Conservation (phyloP, 306 rosid species). For the Hippophae tibetana region DNA sequence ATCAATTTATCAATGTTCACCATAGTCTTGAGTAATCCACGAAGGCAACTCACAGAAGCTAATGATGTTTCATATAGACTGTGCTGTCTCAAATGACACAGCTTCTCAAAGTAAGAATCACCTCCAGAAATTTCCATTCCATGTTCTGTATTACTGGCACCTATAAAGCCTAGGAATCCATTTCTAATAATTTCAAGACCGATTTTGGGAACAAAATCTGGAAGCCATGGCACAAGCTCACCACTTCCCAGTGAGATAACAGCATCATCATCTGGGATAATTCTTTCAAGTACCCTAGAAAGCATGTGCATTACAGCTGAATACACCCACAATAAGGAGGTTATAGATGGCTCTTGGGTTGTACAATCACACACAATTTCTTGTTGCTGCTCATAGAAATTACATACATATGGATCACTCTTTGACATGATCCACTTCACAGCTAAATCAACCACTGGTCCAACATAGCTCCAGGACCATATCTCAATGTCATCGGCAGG, state of each 20-base stretch:
- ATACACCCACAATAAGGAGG: slow-evolving; percentile 70
- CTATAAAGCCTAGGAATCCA: slow-evolving; percentile 40
- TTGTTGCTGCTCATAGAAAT: slow-evolving; percentile 35
- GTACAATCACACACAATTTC: slow-evolving; percentile 21
- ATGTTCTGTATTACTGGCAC: slow-evolving; percentile 22
- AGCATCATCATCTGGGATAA: slow-evolving; percentile 49
- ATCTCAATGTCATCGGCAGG: slow-evolving; percentile 40
- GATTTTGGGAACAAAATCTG: slow-evolving; percentile 77
- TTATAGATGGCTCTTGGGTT: slow-evolving; percentile 23
- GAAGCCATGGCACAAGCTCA: slow-evolving; percentile 73
- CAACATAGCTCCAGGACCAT: slow-evolving; percentile 90
- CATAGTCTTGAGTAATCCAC: slow-evolving; percentile 43
- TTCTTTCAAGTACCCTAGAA: slow-evolving; percentile 54
- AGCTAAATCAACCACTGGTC: slow-evolving; percentile 87
- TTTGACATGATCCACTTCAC: slow-evolving; percentile 66
- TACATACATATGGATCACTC: slow-evolving; percentile 41
- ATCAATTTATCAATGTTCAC: slow-evolving; percentile 46
- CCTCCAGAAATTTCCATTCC: slow-evolving; percentile 25
- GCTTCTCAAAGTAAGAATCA: slow-evolving; percentile 51
- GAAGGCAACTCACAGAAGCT: slow-evolving; percentile 73
- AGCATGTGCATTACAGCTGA: slow-evolving; percentile 67
- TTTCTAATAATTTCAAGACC: slow-evolving; percentile 65
- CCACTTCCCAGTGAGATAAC: slow-evolving; percentile 24
- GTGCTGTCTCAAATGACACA: slow-evolving; percentile 50
- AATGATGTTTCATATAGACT: slow-evolving; percentile 53